Evolutionary conservation across 2,329 filamentous ascomycete species (phyloP).

Genomic region (Nigrograna mackinnonii): DNA sequence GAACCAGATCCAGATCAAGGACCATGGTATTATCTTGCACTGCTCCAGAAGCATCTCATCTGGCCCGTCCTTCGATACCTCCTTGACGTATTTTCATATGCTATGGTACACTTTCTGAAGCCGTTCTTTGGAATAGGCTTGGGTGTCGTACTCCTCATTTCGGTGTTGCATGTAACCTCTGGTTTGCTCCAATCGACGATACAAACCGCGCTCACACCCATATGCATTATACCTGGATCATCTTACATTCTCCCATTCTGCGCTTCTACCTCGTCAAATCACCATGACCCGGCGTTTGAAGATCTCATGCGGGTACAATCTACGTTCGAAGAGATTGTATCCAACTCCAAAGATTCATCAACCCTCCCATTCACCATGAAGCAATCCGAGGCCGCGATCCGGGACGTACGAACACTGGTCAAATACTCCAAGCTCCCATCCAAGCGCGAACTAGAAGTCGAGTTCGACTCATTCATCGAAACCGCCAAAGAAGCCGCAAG

Average conservation of each 20-base stretch:
- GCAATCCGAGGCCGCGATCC: conserved; percentile 71
- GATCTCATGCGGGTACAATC: conserved; percentile 74
- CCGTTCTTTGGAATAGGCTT: conserved; percentile 63
- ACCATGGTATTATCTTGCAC: conserved; percentile 26
- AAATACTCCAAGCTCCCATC: conserved; percentile 69
- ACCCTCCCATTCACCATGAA: conserved; percentile 76
- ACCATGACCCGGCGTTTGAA: conserved; percentile 64
- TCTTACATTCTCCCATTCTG: conserved; percentile 70
- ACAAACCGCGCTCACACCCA: background rate
- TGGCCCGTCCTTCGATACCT: conserved; percentile 51
- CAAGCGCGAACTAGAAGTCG: conserved; percentile 71
- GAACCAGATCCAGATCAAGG: conserved; percentile 12
- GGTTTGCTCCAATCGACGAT: conserved; percentile 46
- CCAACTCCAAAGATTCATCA: conserved; percentile 43
- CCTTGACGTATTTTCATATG: conserved; percentile 60
- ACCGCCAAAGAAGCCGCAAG: conserved; percentile 66
- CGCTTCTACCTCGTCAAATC: conserved; percentile 16
- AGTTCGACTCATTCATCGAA: conserved; percentile 77
- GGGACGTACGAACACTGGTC: conserved; percentile 74
- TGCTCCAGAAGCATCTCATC: too few species aligned
- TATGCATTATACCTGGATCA: conserved; percentile 71
- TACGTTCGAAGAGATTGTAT: conserved; percentile 71
- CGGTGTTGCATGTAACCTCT: conserved; percentile 50
- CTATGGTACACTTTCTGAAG: conserved; percentile 66
- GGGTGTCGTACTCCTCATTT: conserved; percentile 58